Percentiles rank a stretch among this genome's conserved stretches.
phyloP scores from a whole-genome alignment of 352 stramenopile genomes.

The Pythium aristosporum region DNA sequence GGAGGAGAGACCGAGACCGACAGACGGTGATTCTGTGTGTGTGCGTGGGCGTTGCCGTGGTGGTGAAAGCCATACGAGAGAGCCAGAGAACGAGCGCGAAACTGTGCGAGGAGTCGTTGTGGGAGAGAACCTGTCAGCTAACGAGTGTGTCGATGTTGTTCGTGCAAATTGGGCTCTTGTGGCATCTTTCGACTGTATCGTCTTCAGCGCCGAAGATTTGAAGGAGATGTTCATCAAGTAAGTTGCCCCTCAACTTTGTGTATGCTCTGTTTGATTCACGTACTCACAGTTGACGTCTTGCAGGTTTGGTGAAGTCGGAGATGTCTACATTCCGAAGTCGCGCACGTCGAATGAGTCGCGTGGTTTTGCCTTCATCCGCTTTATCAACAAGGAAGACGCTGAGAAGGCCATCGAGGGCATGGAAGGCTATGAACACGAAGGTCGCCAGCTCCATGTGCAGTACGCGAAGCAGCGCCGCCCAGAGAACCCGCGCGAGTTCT shows the following conservation, averaged over 20 bases:
- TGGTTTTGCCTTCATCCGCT: constrained; percentile 88
- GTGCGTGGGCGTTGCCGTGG: neutral
- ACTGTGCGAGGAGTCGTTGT: constrained; percentile 7
- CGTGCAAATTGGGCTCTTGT: constrained; percentile 12
- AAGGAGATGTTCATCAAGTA: constrained; percentile 73
- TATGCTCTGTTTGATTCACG: neutral
- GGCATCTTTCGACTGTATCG: constrained; percentile 7
- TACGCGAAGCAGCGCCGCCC: constrained; percentile 76
- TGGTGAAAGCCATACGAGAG: constrained; percentile 5
- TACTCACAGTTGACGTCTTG: constrained; percentile 11
- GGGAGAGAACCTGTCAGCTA: constrained; percentile 25
- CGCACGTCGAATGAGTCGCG: constrained; percentile 74
- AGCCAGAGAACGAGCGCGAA: constrained; percentile 22
- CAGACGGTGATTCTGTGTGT: constrained; percentile 9
- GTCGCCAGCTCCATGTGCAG: constrained; percentile 68
- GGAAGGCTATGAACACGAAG: constrained; percentile 73
- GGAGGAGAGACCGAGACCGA: neutral
- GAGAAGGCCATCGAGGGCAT: constrained; percentile 84
- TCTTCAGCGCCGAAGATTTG: constrained; percentile 30
- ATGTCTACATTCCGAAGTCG: constrained; percentile 82
- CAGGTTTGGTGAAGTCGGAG: constrained; percentile 70
- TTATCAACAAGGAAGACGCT: constrained; percentile 84
- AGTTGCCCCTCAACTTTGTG: constrained; percentile 16
- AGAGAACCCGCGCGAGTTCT: constrained; percentile 77
- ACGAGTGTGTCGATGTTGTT: constrained; percentile 23